Evolutionary conservation across 2,329 filamentous ascomycete genomes (phyloP), one percentile per base, ranked within the genome.

Genomic region (Colletotrichum camelliae): DNA sequence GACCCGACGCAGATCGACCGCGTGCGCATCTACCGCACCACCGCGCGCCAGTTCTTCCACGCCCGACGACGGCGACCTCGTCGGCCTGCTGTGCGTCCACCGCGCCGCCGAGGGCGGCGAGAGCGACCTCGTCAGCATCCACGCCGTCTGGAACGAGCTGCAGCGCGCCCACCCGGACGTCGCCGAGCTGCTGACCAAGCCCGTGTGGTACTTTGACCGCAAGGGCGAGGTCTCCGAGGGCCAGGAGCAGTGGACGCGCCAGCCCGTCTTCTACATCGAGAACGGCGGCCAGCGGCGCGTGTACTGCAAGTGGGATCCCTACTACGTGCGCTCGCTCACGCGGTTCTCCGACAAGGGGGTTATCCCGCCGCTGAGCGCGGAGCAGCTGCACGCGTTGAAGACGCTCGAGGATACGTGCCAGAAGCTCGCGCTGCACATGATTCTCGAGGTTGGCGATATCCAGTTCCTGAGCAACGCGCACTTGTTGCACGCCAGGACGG

Each of bases 191-290:
- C 87, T 98, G 69, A 93, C 94, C 1, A 86, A 93, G 82, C 95
- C 95, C 1, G 91, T 95, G 78, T 98, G 95, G 95, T 97, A 97
- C 86, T 96, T 97, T 83, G 95, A 98, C 85, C 93, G 95, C 70
- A 98, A 98, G 87, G 95, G 95, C 13, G 95, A 98, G 87, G 92
- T 91, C 1, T 94, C 92, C 27, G 86, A 88, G 16, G 95, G 94
- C 15, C 89, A 97, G 84, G 91, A 96, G 70, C 92, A 93, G 73
- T 97, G 92, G 85, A 94, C 95, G 80, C 88, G 89, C 58, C 92
- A 93, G 37, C 89, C 91, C 15, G 91, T 98, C 21, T 91, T 97
- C 79, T 97, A 96, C 83, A 87, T 96, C 5, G 95, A 97, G 86
- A 91, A 90, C 7, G 91, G 89, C 8, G 89, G 90, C 8, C 88